Evolutionary conservation across 2,329 filamentous ascomycete genomes (phyloP).

Genomic region (Alternaria alternata): DNA sequence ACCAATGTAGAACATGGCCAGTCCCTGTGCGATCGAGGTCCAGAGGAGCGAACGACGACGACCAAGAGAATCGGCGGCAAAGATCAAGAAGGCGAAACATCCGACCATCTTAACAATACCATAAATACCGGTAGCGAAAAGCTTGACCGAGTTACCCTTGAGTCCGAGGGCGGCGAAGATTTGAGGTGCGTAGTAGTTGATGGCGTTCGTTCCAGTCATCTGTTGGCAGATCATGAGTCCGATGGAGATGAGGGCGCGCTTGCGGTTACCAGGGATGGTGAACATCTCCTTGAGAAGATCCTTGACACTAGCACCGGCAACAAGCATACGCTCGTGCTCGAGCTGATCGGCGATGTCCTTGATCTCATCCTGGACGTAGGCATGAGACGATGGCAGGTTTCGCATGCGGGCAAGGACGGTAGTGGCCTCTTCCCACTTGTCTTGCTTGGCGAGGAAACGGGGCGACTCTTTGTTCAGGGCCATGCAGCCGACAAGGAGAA

Average conservation of each 20-base stretch:
- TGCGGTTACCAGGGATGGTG: conserved; percentile 61
- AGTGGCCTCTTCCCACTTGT: conserved; percentile 72
- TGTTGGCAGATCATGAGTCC: conserved; percentile 73
- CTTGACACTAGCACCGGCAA: conserved; percentile 58
- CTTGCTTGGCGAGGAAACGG: conserved; percentile 72
- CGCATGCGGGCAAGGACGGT: conserved; percentile 65
- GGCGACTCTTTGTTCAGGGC: conserved; percentile 71
- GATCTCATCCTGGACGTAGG: conserved; percentile 49
- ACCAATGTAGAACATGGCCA: conserved; percentile 75
- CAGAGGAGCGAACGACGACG: conserved; percentile 69
- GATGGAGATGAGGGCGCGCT: conserved; percentile 71
- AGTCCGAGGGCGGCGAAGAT: conserved; percentile 74
- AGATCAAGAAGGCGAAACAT: conserved; percentile 70
- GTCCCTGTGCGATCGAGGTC: conserved; percentile 69
- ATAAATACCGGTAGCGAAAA: conserved; percentile 78
- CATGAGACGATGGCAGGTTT: conserved; percentile 54
- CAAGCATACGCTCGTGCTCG: conserved; percentile 65
- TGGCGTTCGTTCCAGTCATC: conserved; percentile 67
- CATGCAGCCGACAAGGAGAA: conserved; percentile 68
- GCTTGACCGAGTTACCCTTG: conserved; percentile 62
- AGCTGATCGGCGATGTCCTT: conserved; percentile 51
- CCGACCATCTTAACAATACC: conserved; percentile 74
- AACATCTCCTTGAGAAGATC: conserved; percentile 55
- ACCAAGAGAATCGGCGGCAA: conserved; percentile 74
- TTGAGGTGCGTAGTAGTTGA: conserved; percentile 72